Conservation (phyloP, 2,329 filamentous ascomycete genomes). For the Hortaea sp. region DNA sequence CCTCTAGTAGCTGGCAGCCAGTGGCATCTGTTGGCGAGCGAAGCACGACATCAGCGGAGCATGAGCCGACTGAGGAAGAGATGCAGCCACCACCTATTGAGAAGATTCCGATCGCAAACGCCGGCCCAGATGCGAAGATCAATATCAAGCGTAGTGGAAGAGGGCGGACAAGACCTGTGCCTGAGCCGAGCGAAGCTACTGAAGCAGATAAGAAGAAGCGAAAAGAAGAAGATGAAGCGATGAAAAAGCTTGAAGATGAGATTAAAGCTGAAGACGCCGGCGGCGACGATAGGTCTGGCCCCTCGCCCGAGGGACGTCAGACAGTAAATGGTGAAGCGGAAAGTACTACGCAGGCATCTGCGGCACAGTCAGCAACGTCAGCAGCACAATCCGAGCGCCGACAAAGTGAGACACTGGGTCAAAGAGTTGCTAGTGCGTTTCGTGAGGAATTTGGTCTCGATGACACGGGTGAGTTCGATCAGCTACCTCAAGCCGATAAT, state of each 20-base stretch:
- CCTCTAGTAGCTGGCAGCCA: neutral
- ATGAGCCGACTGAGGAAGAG: neutral
- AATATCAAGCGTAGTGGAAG: constrained; percentile 23
- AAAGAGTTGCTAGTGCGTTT: constrained; percentile 12
- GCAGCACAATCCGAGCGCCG: constrained; percentile 1
- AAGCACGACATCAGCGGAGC: neutral
- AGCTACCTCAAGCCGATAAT: constrained; percentile 1
- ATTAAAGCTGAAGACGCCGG: constrained; percentile 6
- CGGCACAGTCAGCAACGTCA: neutral
- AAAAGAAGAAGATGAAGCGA: constrained; percentile 6
- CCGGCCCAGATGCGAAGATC: constrained; percentile 24
- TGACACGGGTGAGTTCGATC: constrained; percentile 7
- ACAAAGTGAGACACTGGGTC: constrained; percentile 8
- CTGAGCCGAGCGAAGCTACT: constrained; percentile 11
- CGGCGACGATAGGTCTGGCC: neutral
- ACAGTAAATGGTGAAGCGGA: no score
- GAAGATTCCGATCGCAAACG: constrained; percentile 25
- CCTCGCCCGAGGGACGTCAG: no score
- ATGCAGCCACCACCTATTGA: constrained; percentile 5
- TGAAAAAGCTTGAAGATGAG: constrained; percentile 8
- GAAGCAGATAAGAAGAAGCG: constrained; percentile 7
- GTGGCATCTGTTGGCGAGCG: neutral
- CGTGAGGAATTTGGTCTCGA: constrained; percentile 16
- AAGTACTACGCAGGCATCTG: neutral
- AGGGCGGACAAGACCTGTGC: constrained; percentile 16